Evolutionary conservation across 1,139 yeast genomes (phyloP).

Genomic region (Blastobotrys apis): DNA sequence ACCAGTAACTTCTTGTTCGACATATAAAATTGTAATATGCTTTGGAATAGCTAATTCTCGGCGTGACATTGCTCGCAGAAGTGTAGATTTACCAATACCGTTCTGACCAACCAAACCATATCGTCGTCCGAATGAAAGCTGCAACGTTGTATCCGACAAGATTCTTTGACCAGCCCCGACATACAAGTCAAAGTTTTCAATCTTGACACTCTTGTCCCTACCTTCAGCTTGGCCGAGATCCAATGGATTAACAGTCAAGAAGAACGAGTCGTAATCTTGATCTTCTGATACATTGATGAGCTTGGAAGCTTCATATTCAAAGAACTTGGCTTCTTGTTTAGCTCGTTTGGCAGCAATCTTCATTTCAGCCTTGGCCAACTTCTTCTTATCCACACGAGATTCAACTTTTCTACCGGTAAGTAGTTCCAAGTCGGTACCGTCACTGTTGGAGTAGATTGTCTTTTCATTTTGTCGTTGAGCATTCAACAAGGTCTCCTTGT

Average conservation of each 20-base stretch:
- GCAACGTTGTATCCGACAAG: constrained; percentile 78
- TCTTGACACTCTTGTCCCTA: constrained; percentile 88
- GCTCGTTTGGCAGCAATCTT: constrained; percentile 94
- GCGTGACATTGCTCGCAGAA: constrained; percentile 82
- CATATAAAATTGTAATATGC: constrained; percentile 91
- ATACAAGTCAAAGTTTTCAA: constrained; percentile 87
- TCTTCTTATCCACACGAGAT: constrained; percentile 91
- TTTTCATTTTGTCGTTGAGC: constrained; percentile 34
- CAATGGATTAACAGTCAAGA: constrained; percentile 89
- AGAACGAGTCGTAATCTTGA: constrained; percentile 89
- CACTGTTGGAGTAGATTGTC: constrained; percentile 39
- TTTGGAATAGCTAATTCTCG: constrained; percentile 93
- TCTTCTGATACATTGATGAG: constrained; percentile 58
- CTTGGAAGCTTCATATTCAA: constrained; percentile 86
- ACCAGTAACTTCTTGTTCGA: constrained; percentile 94
- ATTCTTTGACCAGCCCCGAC: constrained; percentile 96
- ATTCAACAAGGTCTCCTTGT: constrained; percentile 35
- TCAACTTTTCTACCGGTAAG: constrained; percentile 90
- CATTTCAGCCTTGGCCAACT: constrained; percentile 93
- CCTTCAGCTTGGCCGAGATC: constrained; percentile 86
- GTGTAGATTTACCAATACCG: constrained; percentile 98
- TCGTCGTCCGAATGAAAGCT: constrained; percentile 87
- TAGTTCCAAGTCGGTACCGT: constrained; percentile 72
- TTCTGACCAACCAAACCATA: constrained; percentile 98
- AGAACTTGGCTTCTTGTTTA: constrained; percentile 57